These are phyloP conservation scores for Tetraselmis chui DNA, from an alignment of 139 green algal genomes.

Conservation along the genomic window DNA sequence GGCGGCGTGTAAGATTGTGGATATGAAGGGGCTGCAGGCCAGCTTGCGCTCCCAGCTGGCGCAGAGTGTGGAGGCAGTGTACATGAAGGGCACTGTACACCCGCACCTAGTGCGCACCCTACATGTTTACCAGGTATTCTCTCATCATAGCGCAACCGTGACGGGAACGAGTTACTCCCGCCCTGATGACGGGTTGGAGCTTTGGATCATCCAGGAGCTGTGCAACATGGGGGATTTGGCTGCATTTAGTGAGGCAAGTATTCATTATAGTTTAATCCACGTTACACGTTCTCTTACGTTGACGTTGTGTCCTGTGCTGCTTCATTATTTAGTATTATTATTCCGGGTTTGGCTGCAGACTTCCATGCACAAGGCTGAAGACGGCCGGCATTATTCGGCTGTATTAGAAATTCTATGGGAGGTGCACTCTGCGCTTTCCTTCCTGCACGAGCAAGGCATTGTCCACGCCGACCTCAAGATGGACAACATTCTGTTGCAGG, in stretches of 20 bases:
- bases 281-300: too few relatives aligned
- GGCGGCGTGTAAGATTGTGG: background rate
- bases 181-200: background rate
- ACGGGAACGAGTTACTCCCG: background rate
- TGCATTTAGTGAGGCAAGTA: background rate
- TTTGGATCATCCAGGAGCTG: background rate
- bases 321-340: too few relatives aligned
- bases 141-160: background rate
- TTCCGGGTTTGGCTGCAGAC: too few relatives aligned
- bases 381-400: background rate
- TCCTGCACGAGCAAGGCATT: background rate
- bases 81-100: background rate
- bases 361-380: background rate
- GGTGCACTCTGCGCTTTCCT: background rate
- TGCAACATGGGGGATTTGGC: background rate
- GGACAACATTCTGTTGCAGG: background rate
- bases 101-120: background rate
- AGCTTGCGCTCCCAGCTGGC: background rate
- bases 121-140: background rate
- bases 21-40: background rate
- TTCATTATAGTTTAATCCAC: too few relatives aligned
- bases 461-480: background rate
- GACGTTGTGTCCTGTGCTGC: too few relatives aligned
- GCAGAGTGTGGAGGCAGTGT: background rate
- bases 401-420: background rate